Evolutionary conservation across 306 rosid genomes (phyloP), one percentile per base, ranked within the genome.

Genomic region (Corylus avellana): DNA sequence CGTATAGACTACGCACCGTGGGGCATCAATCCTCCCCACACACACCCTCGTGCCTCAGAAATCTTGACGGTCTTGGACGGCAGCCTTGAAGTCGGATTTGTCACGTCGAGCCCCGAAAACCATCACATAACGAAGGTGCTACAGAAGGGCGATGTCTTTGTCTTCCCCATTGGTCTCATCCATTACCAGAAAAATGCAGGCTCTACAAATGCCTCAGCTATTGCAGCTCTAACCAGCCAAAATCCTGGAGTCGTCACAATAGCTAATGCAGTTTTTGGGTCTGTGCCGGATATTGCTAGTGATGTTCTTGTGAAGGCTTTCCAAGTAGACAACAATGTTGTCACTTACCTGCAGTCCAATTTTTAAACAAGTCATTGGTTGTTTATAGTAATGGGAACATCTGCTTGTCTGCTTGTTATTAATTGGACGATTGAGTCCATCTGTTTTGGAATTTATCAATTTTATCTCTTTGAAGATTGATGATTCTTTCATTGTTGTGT

Each of bases 221-320:
- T 86, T 61, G 72, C 86, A 35, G 81, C 85, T 71, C 55, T 86
- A 10, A 86, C 79, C 75, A 83, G 87, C 74, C 87, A 86, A 55
- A 86, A 84, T 70, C 85, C 90, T 0, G 89, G 87, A 11, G 83
- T 78, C 44, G 7, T 80, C 20, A 82, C 80, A 11, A 37, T 82
- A 79, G 86, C 82, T 0, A 77, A 86, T n/a, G 76, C 78, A 0
- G 84, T 83, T 12, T 86, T 86, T 50, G 89, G 86, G 17, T 79
- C 84, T 9, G 72, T 18, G 68, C 85, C 87, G 0, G 66, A 77
- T 14, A 86, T 86, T 32, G 16, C 87, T 10, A 42, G 42, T 14
- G 78, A 86, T 32, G 29, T 86, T 64, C 85, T 83, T 39, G 77
- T 67, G 3, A 77, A 75, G 77, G 72, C 89, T 32, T 86, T 83